Evolutionary conservation across 2,329 filamentous ascomycete species (phyloP), one percentile per base, ranked within the genome.

Genomic region (Lachnum nothofagi): DNA sequence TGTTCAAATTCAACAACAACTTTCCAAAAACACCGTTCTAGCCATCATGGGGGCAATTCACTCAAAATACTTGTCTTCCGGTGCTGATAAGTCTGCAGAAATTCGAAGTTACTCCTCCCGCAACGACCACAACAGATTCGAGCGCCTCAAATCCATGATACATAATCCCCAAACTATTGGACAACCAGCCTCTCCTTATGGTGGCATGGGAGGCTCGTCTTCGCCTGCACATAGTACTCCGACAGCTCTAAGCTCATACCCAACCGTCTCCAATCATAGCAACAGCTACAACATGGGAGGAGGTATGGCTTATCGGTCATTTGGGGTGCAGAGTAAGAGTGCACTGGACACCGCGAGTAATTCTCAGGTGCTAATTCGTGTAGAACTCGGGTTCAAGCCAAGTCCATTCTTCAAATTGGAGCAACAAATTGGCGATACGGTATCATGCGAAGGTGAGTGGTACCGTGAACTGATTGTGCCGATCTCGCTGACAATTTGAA

Each of bases 361-460:
- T n/a, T 14, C 22, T 20, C 40, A 31, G 25, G 10, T 23, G 19
- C 46, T 27, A 27, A 49, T 24, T 19, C 25, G 29, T 23, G 14
- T 45, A 66, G 63, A 49, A 40, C 66, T 79, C 41, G 69, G 68
- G 42, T 86, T 86, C 71, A 91, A 88, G 62, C 67, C 81, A 3
- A 95, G 89, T 61, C 91, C 93, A 0, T 98, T 96, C 67, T 96
- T 91, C 63, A 79, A 79, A 9, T 74, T 91, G 25, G 65, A 83
- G 39, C 73, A 80, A 46, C 76, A 80, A 23, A 68, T 96, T 5
- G 80, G 87, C 4, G 71, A 75, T 6, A 71, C 84, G 16, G 76
- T 80, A 35, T 77, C 81, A 47, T 87, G 90, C 55, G 87, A 91
- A 66, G 78, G 91, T 91, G 75, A 64, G 79, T 66, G 47, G 37